phyloP scores from a whole-genome alignment of 768 basidiomycete species.

The Fibroporia radiculosa region DNA sequence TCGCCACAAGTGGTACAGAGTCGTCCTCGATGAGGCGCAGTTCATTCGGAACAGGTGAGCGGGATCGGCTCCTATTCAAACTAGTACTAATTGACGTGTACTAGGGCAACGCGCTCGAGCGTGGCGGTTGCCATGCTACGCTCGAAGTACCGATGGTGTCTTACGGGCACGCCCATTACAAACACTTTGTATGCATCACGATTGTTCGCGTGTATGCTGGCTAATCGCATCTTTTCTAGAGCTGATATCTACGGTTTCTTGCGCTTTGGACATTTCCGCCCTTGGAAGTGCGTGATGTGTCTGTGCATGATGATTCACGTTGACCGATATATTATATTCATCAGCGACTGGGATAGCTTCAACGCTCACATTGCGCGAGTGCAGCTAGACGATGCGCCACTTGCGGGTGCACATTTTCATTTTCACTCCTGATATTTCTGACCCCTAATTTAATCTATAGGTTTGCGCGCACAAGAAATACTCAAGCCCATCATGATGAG shows the following conservation, averaged over 20 bases:
- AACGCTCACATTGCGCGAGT: constrained; percentile 45
- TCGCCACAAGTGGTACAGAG: constrained; percentile 55
- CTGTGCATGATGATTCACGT: neutral
- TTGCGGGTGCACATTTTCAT: constrained; percentile 40
- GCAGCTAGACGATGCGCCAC: constrained; percentile 47
- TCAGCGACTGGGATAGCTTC: constrained; percentile 57
- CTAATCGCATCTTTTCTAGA: constrained; percentile 23
- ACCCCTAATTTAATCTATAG: no score
- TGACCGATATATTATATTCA: constrained; percentile 3
- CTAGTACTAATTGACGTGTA: neutral
- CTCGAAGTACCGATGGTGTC: constrained; percentile 66
- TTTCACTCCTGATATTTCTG: no score
- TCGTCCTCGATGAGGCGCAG: constrained; percentile 75
- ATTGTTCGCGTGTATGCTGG: neutral
- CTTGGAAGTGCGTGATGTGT: constrained; percentile 39
- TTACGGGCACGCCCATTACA: constrained; percentile 72
- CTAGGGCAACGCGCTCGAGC: constrained; percentile 49
- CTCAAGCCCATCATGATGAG: constrained; percentile 62
- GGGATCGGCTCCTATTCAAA: neutral
- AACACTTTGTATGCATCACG: constrained; percentile 46
- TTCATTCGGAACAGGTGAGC: constrained; percentile 58
- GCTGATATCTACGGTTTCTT: constrained; percentile 67
- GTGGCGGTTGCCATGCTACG: constrained; percentile 52
- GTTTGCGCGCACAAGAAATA: constrained; percentile 58
- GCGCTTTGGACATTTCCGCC: constrained; percentile 59